Percentiles rank a stretch among this genome's conserved stretches.
Conservation (phyloP, 208 protist species). For the Naegleria gruberi region DNA sequence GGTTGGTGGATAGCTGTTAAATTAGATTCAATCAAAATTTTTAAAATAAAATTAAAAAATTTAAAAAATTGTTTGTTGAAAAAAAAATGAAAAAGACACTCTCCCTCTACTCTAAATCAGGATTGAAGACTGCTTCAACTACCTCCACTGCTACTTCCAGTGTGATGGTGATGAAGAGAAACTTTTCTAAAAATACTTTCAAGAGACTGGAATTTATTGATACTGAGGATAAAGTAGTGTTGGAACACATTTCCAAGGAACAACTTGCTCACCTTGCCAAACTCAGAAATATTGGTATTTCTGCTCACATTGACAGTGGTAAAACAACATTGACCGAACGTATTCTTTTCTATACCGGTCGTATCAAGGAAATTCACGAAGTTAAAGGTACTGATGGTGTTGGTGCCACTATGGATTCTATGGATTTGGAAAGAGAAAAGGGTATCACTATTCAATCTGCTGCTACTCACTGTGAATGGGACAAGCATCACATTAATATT, state of each 20-base stretch:
- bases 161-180: background rate
- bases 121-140: background rate
- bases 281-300: constrained; percentile 90
- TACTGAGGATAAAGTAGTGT: background rate
- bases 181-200: background rate
- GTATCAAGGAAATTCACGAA: constrained; percentile 93
- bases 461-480: constrained; percentile 92
- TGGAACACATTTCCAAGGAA: background rate
- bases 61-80: background rate
- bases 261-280: constrained; percentile 22
- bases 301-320: constrained; percentile 96
- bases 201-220: background rate
- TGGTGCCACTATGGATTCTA: constrained; percentile 97
- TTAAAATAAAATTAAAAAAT: too few species aligned
- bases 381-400: constrained; percentile 88
- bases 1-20: too few species aligned
- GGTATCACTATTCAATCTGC: constrained; percentile 98
- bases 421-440: constrained; percentile 96
- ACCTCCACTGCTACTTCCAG: background rate
- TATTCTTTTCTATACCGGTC: constrained; percentile 93
- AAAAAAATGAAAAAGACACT: constrained; percentile 5
- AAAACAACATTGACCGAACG: constrained; percentile 98
- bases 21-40: background rate
- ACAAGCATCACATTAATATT: constrained; percentile 90
- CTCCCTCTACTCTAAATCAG: background rate